phyloP scores from a whole-genome alignment of 2,329 filamentous ascomycete species.

The Endothia cerciana region DNA sequence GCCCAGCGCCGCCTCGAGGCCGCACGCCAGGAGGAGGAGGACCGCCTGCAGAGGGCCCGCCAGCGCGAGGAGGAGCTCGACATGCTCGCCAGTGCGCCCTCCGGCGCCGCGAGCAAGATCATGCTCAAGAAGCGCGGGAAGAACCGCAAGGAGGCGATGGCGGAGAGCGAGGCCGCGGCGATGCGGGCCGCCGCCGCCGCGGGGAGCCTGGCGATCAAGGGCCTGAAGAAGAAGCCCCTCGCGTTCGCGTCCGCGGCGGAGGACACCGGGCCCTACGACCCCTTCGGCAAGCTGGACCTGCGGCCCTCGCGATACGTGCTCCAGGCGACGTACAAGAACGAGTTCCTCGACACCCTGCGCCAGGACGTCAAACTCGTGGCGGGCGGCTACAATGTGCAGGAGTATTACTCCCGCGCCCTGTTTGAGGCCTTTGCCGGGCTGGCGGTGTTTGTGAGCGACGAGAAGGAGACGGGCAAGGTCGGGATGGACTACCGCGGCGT shows the following conservation, averaged over 20 bases:
- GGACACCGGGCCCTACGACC: constrained; percentile 80
- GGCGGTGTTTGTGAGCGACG: constrained; percentile 84
- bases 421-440: constrained; percentile 90
- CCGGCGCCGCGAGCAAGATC: constrained; percentile 59
- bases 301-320: constrained; percentile 71
- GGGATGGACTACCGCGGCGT: constrained; percentile 41
- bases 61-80: constrained; percentile 72
- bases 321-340: constrained; percentile 72
- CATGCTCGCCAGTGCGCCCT: constrained; percentile 66
- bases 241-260: constrained; percentile 57
- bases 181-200: constrained; percentile 31
- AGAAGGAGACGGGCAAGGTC: constrained; percentile 53
- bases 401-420: constrained; percentile 81
- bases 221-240: constrained; percentile 63
- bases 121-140: constrained; percentile 76
- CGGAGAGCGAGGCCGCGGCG: constrained; percentile 44
- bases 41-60: constrained; percentile 65
- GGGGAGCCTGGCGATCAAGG: constrained; percentile 69
- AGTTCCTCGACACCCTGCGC: constrained; percentile 70
- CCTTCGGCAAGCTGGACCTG: constrained; percentile 77
- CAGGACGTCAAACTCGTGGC: constrained; percentile 69
- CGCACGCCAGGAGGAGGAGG: constrained; percentile 70
- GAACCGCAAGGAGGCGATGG: constrained; percentile 38
- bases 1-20: constrained; percentile 66
- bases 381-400: constrained; percentile 80